Conservation (phyloP, 2,329 filamentous ascomycete genomes). For the Boeremia exigua region DNA sequence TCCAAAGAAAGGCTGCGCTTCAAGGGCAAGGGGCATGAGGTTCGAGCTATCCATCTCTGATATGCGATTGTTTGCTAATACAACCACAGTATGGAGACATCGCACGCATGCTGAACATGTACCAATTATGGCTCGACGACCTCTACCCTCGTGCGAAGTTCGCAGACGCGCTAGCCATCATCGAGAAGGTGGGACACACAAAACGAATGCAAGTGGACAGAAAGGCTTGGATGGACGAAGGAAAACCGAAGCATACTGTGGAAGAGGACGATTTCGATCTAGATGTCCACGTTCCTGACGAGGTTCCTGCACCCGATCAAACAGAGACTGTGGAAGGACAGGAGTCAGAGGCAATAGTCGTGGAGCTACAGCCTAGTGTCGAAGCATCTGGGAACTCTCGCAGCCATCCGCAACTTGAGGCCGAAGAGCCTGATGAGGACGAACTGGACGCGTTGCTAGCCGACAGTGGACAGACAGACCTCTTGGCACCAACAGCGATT, state of each 20-base stretch:
- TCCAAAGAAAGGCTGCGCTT: slow-evolving; percentile 75
- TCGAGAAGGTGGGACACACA: slow-evolving; percentile 91
- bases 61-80: slow-evolving; percentile 17
- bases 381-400: neutral
- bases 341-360: neutral
- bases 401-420: slow-evolving; percentile 18
- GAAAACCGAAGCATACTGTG: slow-evolving; percentile 58
- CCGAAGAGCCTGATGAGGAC: slow-evolving; percentile 56
- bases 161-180: slow-evolving; percentile 83
- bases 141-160: slow-evolving; percentile 95
- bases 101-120: slow-evolving; percentile 81
- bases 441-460: slow-evolving; percentile 63
- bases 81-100: slow-evolving; percentile 77
- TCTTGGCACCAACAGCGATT: slow-evolving; percentile 14
- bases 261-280: slow-evolving; percentile 33
- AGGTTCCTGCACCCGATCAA: slow-evolving; percentile 1
- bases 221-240: slow-evolving; percentile 82
- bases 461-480: slow-evolving; percentile 47
- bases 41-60: slow-evolving; percentile 42
- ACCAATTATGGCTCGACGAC: slow-evolving; percentile 96
- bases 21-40: slow-evolving; percentile 94
- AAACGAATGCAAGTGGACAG: slow-evolving; percentile 77
- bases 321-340: slow-evolving; percentile 21
- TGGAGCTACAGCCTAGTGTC: neutral
- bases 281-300: neutral